Base-by-base conservation (phyloP, 306 rosid species). In the Vigna hirtella region DNA sequence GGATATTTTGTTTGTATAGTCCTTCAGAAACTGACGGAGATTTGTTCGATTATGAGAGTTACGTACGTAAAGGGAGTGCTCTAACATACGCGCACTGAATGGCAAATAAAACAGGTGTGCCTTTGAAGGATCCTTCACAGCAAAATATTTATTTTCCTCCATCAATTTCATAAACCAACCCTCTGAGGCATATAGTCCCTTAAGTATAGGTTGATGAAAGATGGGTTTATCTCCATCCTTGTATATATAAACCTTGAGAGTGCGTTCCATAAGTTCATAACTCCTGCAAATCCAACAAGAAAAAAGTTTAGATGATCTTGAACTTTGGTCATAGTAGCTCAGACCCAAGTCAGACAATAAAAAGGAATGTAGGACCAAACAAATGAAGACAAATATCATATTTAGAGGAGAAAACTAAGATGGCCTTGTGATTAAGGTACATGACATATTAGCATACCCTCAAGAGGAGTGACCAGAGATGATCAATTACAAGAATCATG, bases 101-200 rank as follows among this genome's bases (percentile, higher is more conserved):
- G 97, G 98, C 94, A 94, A 87, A 79, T 94, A 94, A 85, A 92
- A 94, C 10, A 94, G 87, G 84, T 94, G 98, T 62, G 98, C 98
- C 78, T 86, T 88, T 61, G 86, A 84, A 47, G 98, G 97, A 78
- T 94, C 87, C 81, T 89, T 90, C 74, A 92, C 93, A 62, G 81
- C 87, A 74, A 86, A 94, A 12, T 43, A 85, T 87, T 82, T 92
- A 65, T 87, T 83, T 83, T 88, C 88, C 87, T 92, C 93, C 93
- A 94, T 94, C 87, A 92, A 82, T 84, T 92, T 94, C 98, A 92
- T 92, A 77, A 94, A 94, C 97, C 98, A 92, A 75, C 98, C 97
- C 84, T 94, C 98, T 0, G 98, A 89, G 55, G 98, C 93, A 83
- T 92, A 94, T 34, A 94, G 83, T 49, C 98, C 98, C 79, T 80